Conservation (phyloP, 306 rosid species). For the Inga leiocalycina region DNA sequence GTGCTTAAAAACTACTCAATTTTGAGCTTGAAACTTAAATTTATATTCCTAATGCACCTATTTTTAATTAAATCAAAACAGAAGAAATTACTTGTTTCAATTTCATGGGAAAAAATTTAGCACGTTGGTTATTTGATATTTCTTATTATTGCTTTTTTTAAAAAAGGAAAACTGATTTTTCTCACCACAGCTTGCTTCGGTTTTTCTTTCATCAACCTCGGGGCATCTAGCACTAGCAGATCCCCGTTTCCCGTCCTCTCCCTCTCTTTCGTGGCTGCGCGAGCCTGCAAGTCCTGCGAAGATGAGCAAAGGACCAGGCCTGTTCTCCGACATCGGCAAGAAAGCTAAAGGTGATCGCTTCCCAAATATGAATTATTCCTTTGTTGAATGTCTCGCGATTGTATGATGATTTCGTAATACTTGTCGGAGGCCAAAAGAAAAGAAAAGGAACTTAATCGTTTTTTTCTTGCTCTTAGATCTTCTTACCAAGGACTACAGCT, state of each 20-base stretch:
- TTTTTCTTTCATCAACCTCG: conserved; percentile 25
- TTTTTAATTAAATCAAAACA: no score
- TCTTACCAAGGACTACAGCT: conserved; percentile 71
- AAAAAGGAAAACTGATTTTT: conserved; percentile 35
- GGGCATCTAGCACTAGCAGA: conserved; percentile 7
- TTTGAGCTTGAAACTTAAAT: background rate
- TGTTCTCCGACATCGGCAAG: conserved; percentile 89
- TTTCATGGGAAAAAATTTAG: no score
- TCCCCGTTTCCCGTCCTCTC: background rate
- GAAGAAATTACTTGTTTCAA: no score
- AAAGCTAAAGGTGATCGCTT: conserved; percentile 70
- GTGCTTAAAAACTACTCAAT: no score
- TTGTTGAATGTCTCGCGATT: background rate
- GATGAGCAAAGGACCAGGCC: conserved; percentile 92
- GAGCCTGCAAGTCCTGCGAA: conserved; percentile 35
- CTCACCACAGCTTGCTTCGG: conserved; percentile 34
- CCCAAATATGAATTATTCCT: background rate
- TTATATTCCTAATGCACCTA: no score
- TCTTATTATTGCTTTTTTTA: no score
- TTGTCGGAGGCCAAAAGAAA: background rate
- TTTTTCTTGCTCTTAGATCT: conserved; percentile 64
- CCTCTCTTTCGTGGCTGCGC: background rate
- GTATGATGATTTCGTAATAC: conserved; percentile 4
- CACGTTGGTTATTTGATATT: no score
- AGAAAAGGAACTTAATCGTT: background rate